Base-by-base conservation (phyloP, 2,329 filamentous ascomycete species). In the Bisporella sp. region DNA sequence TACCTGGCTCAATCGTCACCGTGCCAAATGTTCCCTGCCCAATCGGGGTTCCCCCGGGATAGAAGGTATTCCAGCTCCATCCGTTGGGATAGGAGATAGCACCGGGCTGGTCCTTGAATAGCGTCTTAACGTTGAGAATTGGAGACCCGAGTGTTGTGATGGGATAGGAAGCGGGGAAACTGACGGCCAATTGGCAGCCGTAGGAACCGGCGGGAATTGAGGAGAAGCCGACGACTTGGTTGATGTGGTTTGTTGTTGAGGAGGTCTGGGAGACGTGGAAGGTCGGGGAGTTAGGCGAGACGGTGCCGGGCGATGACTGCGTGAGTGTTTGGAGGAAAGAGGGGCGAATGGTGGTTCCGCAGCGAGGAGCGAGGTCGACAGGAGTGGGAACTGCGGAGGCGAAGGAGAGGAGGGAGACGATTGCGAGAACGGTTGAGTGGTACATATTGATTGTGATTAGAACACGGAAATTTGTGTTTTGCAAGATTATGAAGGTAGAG, bases 21-120 rank as follows among this genome's bases (percentile, higher is more conserved):
- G 54, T 56, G 5, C 55, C 58, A 37, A 58, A 59, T 6, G 84
- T 76, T 6, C 81, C 81, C 21, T 50, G 44, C 4, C 53, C 51
- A 30, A 48, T 9, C 1, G 52, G 31, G n/a, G 50, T 41, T 5
- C 28, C 31, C 9, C 31, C 46, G 37, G 49, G 44, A 31, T 44
- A 53, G 39, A 57, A 47, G 4, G 45, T 50, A 11, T 48, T 46
- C 55, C 57, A 56, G 12, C 31, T 40, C 30, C 44, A 51, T 11
- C 48, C 35, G 40, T 56, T 53, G 1, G 49, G 40, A 31, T 48
- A 52, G 5, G n/a, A 5, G 40, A 55, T 52, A 11, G 21, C 28
- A 11, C 35, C 30, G 2, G 52, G 44, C 5, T 31, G 4, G 6
- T 41, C 48, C 4, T 43, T 52, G 40, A 45, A 55, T 1, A 59